These are phyloP conservation scores for Pseudopyrenochaeta lycopersici DNA, from an alignment of 2,329 filamentous ascomycete species.

Conservation along the genomic window DNA sequence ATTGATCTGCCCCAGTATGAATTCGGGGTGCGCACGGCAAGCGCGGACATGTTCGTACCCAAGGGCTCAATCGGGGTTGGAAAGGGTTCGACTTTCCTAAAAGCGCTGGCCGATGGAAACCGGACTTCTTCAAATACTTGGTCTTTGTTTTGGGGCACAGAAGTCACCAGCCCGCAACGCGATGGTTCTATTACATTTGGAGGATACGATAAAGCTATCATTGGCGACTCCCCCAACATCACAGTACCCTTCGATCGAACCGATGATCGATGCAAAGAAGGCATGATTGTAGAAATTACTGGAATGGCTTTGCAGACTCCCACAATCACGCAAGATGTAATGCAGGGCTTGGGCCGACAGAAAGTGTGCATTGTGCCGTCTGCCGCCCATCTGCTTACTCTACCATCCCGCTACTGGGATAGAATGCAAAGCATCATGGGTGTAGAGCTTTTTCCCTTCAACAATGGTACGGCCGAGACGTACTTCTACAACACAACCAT, in stretches of 20 bases:
- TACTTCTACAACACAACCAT: constrained; percentile 10
- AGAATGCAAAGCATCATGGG: constrained; percentile 7
- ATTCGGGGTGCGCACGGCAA: not conserved
- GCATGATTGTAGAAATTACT: constrained; percentile 11
- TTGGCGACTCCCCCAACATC: constrained; percentile 1
- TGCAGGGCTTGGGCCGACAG: not conserved
- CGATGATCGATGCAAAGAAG: constrained; percentile 7
- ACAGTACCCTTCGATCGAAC: constrained; percentile 1
- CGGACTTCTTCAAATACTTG: constrained; percentile 12
- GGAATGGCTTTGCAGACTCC: constrained; percentile 1
- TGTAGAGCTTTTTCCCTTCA: not conserved
- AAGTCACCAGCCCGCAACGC: constrained; percentile 9
- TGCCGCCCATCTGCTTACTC: constrained; percentile 8
- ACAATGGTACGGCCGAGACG: constrained; percentile 4
- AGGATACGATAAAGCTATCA: constrained; percentile 9
- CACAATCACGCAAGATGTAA: constrained; percentile 1
- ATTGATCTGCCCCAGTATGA: constrained; percentile 6
- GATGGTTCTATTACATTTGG: constrained; percentile 15
- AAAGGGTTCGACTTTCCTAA: constrained; percentile 4
- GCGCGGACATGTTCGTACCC: not conserved
- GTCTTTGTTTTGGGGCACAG: constrained; percentile 14
- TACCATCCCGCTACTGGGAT: constrained; percentile 9
- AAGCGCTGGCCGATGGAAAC: not conserved
- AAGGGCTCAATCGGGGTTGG: constrained; percentile 9
- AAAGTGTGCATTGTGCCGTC: constrained; percentile 11